Conservation (phyloP, 2,329 filamentous ascomycete species). For the Teratosphaeria gauchensis region DNA sequence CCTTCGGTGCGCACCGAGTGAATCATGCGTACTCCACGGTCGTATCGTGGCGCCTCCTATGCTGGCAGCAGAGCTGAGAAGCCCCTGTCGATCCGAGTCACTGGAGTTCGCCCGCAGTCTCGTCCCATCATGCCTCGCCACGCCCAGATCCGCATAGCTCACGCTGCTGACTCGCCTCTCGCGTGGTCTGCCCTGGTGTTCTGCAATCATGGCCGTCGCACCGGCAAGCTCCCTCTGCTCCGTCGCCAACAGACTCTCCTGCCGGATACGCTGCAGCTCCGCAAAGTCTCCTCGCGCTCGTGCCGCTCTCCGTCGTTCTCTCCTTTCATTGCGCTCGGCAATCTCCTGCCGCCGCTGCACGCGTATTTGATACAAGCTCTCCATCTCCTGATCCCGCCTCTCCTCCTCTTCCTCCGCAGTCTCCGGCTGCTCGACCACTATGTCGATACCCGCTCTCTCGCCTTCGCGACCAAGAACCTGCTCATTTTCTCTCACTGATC, state of each 20-base stretch:
- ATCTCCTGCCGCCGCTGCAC: slow-evolving; percentile 64
- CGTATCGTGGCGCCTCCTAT: slow-evolving; percentile 21
- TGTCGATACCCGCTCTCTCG: slow-evolving; percentile 82
- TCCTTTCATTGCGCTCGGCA: slow-evolving; percentile 67
- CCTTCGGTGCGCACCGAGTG: slow-evolving; percentile 29
- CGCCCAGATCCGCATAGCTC: slow-evolving; percentile 64
- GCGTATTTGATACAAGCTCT: slow-evolving; percentile 81
- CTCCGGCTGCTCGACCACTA: slow-evolving; percentile 77
- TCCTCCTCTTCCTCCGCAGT: slow-evolving; percentile 69
- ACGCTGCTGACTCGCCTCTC: slow-evolving; percentile 64
- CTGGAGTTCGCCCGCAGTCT: slow-evolving; percentile 62
- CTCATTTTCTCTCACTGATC: slow-evolving; percentile 63
- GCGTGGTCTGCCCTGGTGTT: slow-evolving; percentile 52
- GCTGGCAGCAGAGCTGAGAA: slow-evolving; percentile 63
- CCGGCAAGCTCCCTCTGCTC: slow-evolving; percentile 28
- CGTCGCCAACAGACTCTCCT: slow-evolving; percentile 46
- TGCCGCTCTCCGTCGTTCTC: slow-evolving; percentile 60
- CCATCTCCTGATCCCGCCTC: slow-evolving; percentile 83
- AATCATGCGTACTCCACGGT: slow-evolving; percentile 15
- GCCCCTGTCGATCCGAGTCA: slow-evolving; percentile 63
- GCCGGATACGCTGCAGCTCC: slow-evolving; percentile 55
- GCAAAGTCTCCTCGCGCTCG: slow-evolving; percentile 59
- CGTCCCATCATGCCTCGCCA: slow-evolving; percentile 68
- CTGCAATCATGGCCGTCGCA: slow-evolving; percentile 40
- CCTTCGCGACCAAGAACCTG: slow-evolving; percentile 79